Evolutionary conservation across 1,284 basidiomycete genomes (phyloP).

Genomic region (Puccinia horiana): DNA sequence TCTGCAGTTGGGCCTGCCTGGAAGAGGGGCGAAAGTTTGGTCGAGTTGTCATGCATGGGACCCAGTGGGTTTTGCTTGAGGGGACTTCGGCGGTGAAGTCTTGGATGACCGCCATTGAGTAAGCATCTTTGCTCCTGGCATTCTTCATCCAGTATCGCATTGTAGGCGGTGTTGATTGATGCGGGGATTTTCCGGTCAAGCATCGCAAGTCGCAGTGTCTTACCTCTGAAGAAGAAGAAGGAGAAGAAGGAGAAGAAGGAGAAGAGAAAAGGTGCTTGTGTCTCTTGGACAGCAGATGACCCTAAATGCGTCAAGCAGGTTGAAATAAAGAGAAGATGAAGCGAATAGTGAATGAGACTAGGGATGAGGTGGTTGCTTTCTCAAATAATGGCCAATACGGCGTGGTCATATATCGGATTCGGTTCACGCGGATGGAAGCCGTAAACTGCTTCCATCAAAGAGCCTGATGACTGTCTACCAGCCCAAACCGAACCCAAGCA

Average conservation of each 20-base stretch:
- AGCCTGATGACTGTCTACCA: no score
- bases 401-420: not conserved
- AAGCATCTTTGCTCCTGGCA: conserved; percentile 15
- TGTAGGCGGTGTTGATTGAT: conserved; percentile 11
- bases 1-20: not conserved
- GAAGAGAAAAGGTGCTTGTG: not conserved
- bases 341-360: not conserved
- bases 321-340: not conserved
- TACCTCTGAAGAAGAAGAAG: not conserved
- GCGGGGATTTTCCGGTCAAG: not conserved
- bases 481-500: no score
- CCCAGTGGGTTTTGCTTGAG: not conserved
- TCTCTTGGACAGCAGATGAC: not conserved
- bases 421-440: not conserved
- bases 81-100: not conserved
- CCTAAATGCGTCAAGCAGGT: not conserved
- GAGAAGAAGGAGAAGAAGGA: conserved; percentile 1
- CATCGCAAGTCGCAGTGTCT: not conserved
- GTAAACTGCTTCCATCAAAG: no score
- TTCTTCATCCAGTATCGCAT: conserved; percentile 1
- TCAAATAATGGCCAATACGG: not conserved
- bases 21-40: conserved; percentile 31
- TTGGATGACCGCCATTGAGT: not conserved
- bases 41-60: not conserved
- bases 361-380: not conserved